Conservation (phyloP, 257 asterid genomes). For the Penstemon davidsonii region DNA sequence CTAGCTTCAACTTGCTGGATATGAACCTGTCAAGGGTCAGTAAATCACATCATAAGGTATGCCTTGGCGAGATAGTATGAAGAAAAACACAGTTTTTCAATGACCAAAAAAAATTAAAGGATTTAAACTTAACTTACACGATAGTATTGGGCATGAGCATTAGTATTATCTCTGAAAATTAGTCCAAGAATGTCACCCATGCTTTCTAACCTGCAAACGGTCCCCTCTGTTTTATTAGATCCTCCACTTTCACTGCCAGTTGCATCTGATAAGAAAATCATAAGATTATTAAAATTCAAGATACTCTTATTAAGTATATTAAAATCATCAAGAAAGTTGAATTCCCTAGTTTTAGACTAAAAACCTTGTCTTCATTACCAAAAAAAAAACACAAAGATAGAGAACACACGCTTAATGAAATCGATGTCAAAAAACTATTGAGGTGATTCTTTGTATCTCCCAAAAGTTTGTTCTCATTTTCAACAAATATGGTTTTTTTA, state of each 20-base stretch:
- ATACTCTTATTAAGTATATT: neutral
- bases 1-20: conserved; percentile 76
- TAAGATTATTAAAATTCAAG: conserved; percentile 14
- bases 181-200: conserved; percentile 75
- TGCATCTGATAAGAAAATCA: conserved; percentile 51
- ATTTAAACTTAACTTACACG: conserved; percentile 58
- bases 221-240: conserved; percentile 55
- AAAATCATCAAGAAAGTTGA: neutral
- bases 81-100: conserved; percentile 3
- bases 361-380: conserved; percentile 6
- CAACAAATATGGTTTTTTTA: conserved; percentile 12
- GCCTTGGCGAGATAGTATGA: conserved; percentile 19
- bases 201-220: conserved; percentile 71
- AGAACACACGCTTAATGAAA: conserved; percentile 1
- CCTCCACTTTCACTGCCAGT: conserved; percentile 56
- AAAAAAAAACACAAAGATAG: neutral
- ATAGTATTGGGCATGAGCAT: conserved; percentile 79
- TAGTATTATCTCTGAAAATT: conserved; percentile 62
- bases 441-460: conserved; percentile 20
- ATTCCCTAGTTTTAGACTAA: conserved; percentile 1
- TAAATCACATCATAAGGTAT: conserved; percentile 29
- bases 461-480: conserved; percentile 12
- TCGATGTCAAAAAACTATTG: conserved; percentile 22
- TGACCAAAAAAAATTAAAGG: conserved; percentile 7
- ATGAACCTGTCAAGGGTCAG: conserved; percentile 62